Conservation (phyloP, 345 rosid genomes). For the Sisymbrium altissimum region DNA sequence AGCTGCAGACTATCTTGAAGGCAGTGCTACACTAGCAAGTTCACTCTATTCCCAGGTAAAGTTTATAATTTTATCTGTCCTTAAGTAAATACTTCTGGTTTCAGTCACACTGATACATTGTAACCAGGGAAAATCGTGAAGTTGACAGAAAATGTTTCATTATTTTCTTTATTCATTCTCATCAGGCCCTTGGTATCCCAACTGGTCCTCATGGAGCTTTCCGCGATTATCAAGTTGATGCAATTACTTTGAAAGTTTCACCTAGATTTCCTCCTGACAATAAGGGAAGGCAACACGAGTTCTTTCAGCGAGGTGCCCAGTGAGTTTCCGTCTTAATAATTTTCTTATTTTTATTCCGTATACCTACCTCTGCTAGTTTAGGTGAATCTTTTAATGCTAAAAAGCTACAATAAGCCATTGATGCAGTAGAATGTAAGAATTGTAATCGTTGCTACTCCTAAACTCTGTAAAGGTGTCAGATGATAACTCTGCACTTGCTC, state of each 20-base stretch:
- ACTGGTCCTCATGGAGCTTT: constrained; percentile 97
- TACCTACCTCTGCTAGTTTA: neutral
- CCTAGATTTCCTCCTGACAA: constrained; percentile 46
- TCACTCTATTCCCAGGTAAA: constrained; percentile 84
- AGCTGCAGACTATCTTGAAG: constrained; percentile 76
- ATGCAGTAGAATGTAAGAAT: neutral
- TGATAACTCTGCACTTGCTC: constrained; percentile 8
- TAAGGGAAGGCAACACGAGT: constrained; percentile 55
- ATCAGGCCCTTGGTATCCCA: constrained; percentile 90
- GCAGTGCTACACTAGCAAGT: constrained; percentile 83
- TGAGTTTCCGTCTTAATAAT: constrained; percentile 33
- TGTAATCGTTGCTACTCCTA: neutral
- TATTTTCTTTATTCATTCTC: constrained; percentile 12
- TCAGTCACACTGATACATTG: constrained; percentile 4
- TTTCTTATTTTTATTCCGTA: neutral
- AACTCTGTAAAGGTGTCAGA: neutral
- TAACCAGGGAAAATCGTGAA: neutral
- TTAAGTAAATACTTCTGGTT: neutral
- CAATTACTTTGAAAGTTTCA: constrained; percentile 81
- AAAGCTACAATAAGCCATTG: neutral
- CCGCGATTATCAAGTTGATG: constrained; percentile 94
- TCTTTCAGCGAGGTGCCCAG: constrained; percentile 75
- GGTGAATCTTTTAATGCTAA: neutral
- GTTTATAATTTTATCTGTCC: neutral
- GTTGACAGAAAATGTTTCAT: neutral